A percentile compares a stretch with the other conserved stretches of the same genome.
Conservation (phyloP, 2,329 filamentous ascomycete species). For the Colletotrichum godetiae region DNA sequence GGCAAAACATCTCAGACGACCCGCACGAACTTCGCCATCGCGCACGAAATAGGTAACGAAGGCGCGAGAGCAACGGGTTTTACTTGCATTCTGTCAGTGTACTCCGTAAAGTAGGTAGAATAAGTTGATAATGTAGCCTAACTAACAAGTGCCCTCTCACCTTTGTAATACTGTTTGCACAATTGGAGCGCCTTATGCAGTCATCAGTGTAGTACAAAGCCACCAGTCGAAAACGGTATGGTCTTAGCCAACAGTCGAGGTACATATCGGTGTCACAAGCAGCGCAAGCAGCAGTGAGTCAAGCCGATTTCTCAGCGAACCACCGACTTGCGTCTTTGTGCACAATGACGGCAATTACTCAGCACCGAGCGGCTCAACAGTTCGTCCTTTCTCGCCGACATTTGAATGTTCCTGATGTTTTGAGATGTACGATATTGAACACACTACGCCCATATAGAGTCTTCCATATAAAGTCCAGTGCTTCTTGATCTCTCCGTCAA, state of each 20-base stretch:
- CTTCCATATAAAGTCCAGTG: background rate
- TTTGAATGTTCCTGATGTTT: background rate
- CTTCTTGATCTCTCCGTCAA: background rate
- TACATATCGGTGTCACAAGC: background rate
- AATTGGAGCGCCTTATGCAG: background rate
- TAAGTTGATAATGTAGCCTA: background rate
- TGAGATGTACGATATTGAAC: background rate
- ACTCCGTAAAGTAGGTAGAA: background rate
- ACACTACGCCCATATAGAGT: background rate
- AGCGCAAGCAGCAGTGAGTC: background rate
- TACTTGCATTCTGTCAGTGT: background rate
- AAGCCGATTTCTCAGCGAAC: constrained; percentile 1
- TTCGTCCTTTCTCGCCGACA: background rate
- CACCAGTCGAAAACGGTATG: background rate
- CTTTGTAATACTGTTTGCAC: background rate
- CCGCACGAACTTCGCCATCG: background rate
- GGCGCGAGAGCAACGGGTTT: background rate
- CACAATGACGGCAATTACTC: background rate
- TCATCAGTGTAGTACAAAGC: background rate
- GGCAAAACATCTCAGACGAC: background rate
- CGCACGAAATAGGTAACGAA: no score
- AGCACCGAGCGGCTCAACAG: constrained; percentile 25
- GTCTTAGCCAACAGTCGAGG: background rate
- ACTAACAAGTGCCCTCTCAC: background rate
- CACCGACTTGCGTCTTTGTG: background rate